Conservation (phyloP, 495 filamentous ascomycete species). For the Penicillium arizonense region DNA sequence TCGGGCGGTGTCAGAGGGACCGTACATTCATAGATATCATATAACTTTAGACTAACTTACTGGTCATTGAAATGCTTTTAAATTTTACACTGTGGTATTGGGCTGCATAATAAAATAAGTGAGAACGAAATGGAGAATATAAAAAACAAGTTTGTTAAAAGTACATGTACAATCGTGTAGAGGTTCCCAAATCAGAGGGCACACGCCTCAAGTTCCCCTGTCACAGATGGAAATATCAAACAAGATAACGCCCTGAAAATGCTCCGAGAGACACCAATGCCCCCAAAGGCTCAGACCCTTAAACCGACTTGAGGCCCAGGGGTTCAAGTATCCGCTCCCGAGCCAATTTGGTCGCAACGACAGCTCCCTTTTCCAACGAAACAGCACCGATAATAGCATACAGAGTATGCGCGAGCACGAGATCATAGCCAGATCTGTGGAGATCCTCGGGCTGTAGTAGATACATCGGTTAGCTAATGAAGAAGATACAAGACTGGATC, state of each 20-base stretch:
- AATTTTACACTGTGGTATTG: slow-evolving; percentile 8
- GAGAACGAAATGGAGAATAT: slow-evolving; percentile 6
- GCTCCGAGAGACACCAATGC: slow-evolving; percentile 33
- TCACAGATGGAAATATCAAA: slow-evolving; percentile 21
- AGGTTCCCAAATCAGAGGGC: slow-evolving; percentile 5
- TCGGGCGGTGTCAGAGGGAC: slow-evolving; percentile 89
- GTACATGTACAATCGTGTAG: slow-evolving; percentile 30
- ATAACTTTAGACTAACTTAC: slow-evolving; percentile 5
- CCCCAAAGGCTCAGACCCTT: slow-evolving; percentile 12
- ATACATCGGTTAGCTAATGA: slow-evolving; percentile 2
- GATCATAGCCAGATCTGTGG: slow-evolving; percentile 63
- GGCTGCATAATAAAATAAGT: slow-evolving; percentile 5
- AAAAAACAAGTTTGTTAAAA: slow-evolving; percentile 17
- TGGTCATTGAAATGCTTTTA: slow-evolving; percentile 1
- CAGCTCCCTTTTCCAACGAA: slow-evolving; percentile 79
- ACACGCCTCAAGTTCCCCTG: slow-evolving; percentile 6
- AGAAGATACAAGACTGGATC: background rate
- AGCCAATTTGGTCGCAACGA: slow-evolving; percentile 69
- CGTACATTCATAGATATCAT: slow-evolving; percentile 52
- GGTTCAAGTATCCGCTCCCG: slow-evolving; percentile 71
- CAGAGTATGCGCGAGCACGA: slow-evolving; percentile 70
- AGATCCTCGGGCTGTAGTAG: slow-evolving; percentile 65
- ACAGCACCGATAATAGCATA: slow-evolving; percentile 88
- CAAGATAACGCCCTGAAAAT: slow-evolving; percentile 41
- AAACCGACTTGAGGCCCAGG: slow-evolving; percentile 40